Percentiles rank a stretch among this genome's conserved stretches.
Conservation (phyloP, 1,284 basidiomycete genomes). For the Sanghuangporus weigelae region DNA sequence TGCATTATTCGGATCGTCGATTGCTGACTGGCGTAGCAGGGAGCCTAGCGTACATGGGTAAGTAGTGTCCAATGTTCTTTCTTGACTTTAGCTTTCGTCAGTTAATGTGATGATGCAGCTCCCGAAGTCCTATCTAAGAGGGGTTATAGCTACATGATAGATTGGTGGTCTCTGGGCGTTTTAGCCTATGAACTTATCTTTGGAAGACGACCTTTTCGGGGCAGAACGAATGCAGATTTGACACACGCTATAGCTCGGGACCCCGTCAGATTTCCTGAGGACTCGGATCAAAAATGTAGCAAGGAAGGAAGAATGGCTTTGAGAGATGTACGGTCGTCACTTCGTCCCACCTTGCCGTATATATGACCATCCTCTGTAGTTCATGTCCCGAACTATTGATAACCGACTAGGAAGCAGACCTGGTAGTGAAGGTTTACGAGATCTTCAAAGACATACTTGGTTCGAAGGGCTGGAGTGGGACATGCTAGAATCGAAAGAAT, state of each 20-base stretch:
- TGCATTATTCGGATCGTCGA: slow-evolving; percentile 86
- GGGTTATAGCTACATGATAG: slow-evolving; percentile 86
- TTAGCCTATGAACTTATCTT: slow-evolving; percentile 91
- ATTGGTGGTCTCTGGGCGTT: slow-evolving; percentile 96
- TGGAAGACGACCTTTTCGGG: slow-evolving; percentile 87
- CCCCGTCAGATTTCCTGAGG: slow-evolving; percentile 70
- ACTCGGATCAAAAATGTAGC: slow-evolving; percentile 67
- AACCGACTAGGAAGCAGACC: slow-evolving; percentile 81
- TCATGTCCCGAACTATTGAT: slow-evolving; percentile 54
- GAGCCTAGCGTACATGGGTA: slow-evolving; percentile 96
- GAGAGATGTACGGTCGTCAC: slow-evolving; percentile 49
- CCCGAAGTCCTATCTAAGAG: slow-evolving; percentile 85
- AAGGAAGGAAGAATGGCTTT: slow-evolving; percentile 60
- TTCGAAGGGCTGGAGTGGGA: slow-evolving; percentile 86
- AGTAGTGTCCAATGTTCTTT: slow-evolving; percentile 16
- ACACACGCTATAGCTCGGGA: slow-evolving; percentile 86
- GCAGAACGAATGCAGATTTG: slow-evolving; percentile 85
- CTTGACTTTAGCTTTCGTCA: neutral
- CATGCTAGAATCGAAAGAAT: slow-evolving; percentile 74
- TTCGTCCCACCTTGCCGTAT: neutral
- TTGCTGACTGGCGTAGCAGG: slow-evolving; percentile 93
- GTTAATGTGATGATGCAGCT: slow-evolving; percentile 36
- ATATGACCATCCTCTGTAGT: slow-evolving; percentile 66
- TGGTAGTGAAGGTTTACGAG: slow-evolving; percentile 72
- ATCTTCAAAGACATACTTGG: slow-evolving; percentile 83